phyloP scores from a whole-genome alignment of 2,329 filamentous ascomycete genomes.

The Colletotrichum tanaceti region DNA sequence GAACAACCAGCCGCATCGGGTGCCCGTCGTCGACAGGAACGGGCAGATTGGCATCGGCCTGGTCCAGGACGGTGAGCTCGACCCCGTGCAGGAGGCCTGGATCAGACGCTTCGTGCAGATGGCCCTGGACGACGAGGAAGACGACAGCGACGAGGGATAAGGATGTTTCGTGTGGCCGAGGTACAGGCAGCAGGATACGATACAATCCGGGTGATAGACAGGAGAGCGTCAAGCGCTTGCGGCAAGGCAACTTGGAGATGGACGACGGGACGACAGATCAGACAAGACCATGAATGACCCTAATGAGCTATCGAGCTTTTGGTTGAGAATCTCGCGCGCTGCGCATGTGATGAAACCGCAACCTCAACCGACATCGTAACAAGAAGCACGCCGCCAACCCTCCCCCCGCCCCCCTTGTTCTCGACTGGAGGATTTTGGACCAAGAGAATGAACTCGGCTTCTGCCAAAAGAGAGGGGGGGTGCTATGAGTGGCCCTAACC shows the following conservation, averaged over 20 bases:
- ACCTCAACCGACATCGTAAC: background rate
- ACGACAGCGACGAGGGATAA: constrained; percentile 58
- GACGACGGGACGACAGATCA: background rate
- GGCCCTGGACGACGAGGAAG: constrained; percentile 65
- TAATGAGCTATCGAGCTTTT: background rate
- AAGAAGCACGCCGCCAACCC: background rate
- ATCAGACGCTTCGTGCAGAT: constrained; percentile 66
- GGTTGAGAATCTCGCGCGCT: background rate
- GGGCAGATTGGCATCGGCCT: constrained; percentile 11
- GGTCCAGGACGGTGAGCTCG: constrained; percentile 49
- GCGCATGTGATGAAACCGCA: constrained; percentile 2
- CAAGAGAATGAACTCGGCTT: background rate
- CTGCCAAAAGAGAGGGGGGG: background rate
- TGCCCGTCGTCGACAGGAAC: constrained; percentile 36
- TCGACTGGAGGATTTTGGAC: background rate
- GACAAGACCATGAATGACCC: background rate
- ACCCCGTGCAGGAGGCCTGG: constrained; percentile 64
- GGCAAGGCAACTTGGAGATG: constrained; percentile 1
- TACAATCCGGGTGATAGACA: background rate
- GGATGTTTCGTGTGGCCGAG: background rate
- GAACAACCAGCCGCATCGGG: constrained; percentile 43
- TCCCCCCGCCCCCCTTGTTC: background rate
- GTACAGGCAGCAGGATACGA: background rate
- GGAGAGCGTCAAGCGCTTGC: background rate
- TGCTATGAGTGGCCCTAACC: background rate